These are phyloP conservation scores for Rhizodiscina lignyota DNA, from an alignment of 495 filamentous ascomycete genomes.

Conservation along the genomic window DNA sequence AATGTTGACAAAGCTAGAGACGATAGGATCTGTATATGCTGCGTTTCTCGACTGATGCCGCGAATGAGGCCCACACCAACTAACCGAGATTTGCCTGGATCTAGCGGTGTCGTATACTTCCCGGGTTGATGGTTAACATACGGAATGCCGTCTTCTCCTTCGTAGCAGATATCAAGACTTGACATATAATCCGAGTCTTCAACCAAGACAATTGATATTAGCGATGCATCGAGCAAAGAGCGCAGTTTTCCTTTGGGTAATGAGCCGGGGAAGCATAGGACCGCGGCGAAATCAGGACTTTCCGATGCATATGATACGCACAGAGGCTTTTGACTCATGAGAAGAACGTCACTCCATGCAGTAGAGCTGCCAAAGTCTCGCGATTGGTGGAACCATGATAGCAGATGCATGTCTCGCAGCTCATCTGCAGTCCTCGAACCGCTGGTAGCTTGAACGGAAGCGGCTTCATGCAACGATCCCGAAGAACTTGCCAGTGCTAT, in stretches of 20 bases:
- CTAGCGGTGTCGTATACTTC: not conserved
- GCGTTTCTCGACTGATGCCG: not conserved
- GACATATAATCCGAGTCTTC: not conserved
- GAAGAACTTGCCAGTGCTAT: not conserved
- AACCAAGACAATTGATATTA: not conserved
- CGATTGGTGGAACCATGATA: not conserved
- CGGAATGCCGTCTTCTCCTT: not conserved
- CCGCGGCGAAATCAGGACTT: not conserved
- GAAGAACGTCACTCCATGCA: not conserved
- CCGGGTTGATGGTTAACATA: not conserved
- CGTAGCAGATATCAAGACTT: not conserved
- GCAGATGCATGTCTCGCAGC: not conserved
- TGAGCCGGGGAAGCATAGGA: not conserved
- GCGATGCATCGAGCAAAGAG: not conserved
- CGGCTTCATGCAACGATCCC: not conserved
- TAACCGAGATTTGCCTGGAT: not conserved
- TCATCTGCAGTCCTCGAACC: not conserved
- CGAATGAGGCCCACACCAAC: not conserved
- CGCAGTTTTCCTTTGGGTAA: not conserved
- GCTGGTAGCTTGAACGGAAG: not conserved
- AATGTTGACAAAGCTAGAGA: no score
- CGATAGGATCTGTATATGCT: no score
- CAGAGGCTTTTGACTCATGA: not conserved
- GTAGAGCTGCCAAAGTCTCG: not conserved
- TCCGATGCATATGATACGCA: not conserved